Conservation (phyloP, 2,329 filamentous ascomycete genomes). For the Fusarium lateritium region DNA sequence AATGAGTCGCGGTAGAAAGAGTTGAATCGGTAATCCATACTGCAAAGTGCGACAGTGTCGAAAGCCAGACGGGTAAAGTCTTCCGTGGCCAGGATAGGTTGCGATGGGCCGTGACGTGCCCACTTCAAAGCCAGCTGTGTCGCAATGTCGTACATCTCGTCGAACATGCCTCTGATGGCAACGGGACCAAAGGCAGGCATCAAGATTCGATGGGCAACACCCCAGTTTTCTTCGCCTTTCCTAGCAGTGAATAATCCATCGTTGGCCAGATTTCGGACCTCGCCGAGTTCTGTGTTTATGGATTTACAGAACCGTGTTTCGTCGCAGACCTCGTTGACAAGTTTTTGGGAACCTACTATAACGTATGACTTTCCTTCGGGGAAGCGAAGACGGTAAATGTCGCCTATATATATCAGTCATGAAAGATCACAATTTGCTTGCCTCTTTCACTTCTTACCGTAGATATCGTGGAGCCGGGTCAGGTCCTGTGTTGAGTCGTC, state of each 20-base stretch:
- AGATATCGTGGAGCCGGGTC: too few relatives aligned
- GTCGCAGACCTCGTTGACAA: constrained; percentile 72
- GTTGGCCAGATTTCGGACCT: constrained; percentile 71
- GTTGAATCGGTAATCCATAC: too few relatives aligned
- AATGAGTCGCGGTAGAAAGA: too few relatives aligned
- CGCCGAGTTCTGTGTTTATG: constrained; percentile 62
- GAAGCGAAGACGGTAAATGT: too few relatives aligned
- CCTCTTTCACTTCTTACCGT: too few relatives aligned
- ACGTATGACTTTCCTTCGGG: too few relatives aligned
- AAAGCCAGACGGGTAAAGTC: too few relatives aligned
- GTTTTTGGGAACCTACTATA: too few relatives aligned
- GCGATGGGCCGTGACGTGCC: neutral
- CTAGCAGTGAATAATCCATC: constrained; percentile 76
- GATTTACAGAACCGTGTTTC: constrained; percentile 75
- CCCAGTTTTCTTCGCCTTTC: constrained; percentile 72
- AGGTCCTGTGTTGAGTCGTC: too few relatives aligned
- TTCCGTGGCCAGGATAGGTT: too few relatives aligned
- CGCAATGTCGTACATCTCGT: constrained; percentile 77
- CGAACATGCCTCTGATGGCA: constrained; percentile 77
- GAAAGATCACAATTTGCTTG: rapidly evolving
- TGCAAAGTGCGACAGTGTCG: too few relatives aligned
- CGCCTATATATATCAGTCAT: too few relatives aligned
- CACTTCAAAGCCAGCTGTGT: constrained; percentile 76
- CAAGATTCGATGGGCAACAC: constrained; percentile 75
- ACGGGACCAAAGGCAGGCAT: constrained; percentile 79